Conservation (phyloP, 352 stramenopile genomes). For the Phytophthora hibernalis region DNA sequence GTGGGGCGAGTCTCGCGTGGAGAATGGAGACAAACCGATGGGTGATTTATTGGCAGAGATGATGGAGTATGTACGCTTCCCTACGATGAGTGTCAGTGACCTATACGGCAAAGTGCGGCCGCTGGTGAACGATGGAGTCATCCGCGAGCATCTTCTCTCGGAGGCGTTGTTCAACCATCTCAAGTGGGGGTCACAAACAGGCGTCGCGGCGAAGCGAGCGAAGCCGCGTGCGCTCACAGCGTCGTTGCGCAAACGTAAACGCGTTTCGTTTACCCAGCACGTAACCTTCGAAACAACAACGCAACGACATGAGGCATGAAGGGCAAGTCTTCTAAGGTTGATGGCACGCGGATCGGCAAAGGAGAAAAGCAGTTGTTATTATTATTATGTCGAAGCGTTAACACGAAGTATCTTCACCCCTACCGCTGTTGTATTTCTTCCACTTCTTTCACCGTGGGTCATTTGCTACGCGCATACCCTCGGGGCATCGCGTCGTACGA, state of each 20-base stretch:
- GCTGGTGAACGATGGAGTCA: constrained; percentile 69
- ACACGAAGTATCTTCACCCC: constrained; percentile 14
- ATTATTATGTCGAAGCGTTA: constrained; percentile 32
- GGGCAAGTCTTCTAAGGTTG: not conserved
- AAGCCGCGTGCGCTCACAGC: constrained; percentile 69
- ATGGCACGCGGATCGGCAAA: constrained; percentile 11
- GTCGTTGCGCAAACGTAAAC: constrained; percentile 82
- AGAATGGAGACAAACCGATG: constrained; percentile 51
- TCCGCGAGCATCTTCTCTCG: constrained; percentile 74
- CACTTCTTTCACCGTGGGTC: constrained; percentile 6
- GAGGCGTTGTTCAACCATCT: constrained; percentile 89
- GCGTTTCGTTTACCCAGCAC: constrained; percentile 89
- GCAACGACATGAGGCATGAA: constrained; percentile 26
- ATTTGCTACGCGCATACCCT: constrained; percentile 7
- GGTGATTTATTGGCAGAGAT: constrained; percentile 71
- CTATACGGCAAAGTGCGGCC: constrained; percentile 87
- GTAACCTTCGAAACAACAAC: constrained; percentile 77
- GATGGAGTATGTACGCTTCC: constrained; percentile 87
- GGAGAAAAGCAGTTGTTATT: constrained; percentile 29
- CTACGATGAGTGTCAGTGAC: constrained; percentile 88
- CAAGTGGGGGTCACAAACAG: constrained; percentile 82
- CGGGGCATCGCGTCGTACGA: not conserved
- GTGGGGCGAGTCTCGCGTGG: constrained; percentile 79
- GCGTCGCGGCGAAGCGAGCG: constrained; percentile 62
- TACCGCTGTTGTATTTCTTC: not conserved